Base-by-base conservation (phyloP, 495 filamentous ascomycete genomes). In the Penicillium robsamsonii region DNA sequence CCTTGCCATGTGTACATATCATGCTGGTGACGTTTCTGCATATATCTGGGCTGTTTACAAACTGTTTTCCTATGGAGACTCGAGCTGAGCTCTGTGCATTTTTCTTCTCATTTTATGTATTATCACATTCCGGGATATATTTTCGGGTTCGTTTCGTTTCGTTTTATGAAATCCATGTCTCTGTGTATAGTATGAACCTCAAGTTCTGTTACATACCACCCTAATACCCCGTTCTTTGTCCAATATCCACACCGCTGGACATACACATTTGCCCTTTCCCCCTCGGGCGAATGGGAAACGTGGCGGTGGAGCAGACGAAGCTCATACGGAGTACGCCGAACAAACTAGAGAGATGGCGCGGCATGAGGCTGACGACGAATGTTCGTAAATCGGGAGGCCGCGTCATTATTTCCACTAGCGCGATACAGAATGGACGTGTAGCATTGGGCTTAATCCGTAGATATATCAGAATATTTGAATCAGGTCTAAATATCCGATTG, bases 391-490 rank as follows among this genome's bases (percentile, higher is more conserved):
- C 12, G 29, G 46, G 24, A 41, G 35, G 50, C 50, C 50, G 50
- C 50, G 50, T 53, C 47, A 50, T 38, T 38, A 25, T 37, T 30
- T 30, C 15, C 31, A 37, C 17, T 52, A 17, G 17, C 33, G 46
- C 25, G 46, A 50, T 50, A 12, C 20, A n/a, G n/a, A 18, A 18
- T 35, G 11, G 30, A 50, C 4, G 11, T 50, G 30, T 20, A 15
- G 13, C 18, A 6, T 24, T 38, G n/a, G 6, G 15, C 6, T 50
- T 45, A 25, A 24, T 25, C 8, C 22, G 20, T 25, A 17, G 15
- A 38, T 38, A n/a, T 37, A 5, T 35, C 13, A 1, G 33, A 35
- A 35, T 35, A 35, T 4, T 35, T 35, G 5, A 15, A 35, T 5
- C 13, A 6, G 12, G 33, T 35, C 13, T 35, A 15, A 13, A 35